Percentiles rank a stretch among this genome's conserved stretches.
Evolutionary conservation across 2,329 filamentous ascomycete species (phyloP).

Genomic region (Ophiocordyceps camponoti-saundersi): DNA sequence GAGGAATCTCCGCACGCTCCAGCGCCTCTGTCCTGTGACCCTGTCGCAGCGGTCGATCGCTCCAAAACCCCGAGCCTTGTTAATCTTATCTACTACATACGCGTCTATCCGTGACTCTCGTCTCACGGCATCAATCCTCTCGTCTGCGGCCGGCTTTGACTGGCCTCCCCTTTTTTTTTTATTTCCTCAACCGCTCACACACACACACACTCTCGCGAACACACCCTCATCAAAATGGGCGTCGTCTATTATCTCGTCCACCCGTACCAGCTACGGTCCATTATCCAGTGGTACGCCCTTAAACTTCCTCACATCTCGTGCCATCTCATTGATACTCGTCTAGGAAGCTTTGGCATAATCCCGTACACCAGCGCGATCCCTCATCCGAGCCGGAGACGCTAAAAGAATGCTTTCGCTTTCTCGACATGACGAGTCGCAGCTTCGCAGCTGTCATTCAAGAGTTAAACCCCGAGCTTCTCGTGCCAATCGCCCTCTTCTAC

Average conservation of each 20-base stretch:
- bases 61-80: too few species aligned
- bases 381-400: slow-evolving; percentile 58
- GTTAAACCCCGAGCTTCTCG: slow-evolving; percentile 80
- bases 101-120: too few species aligned
- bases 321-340: slow-evolving; percentile 5
- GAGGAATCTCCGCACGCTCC: background rate
- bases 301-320: background rate
- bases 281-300: slow-evolving; percentile 64
- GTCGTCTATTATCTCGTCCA: slow-evolving; percentile 59
- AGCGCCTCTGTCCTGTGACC: background rate
- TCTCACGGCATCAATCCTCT: background rate
- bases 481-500: slow-evolving; percentile 86
- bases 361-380: slow-evolving; percentile 69
- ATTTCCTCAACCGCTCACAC: too few species aligned
- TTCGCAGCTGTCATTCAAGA: slow-evolving; percentile 91
- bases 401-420: slow-evolving; percentile 69
- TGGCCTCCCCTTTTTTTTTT: background rate
- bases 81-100: too few species aligned
- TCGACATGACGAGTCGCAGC: slow-evolving; percentile 79
- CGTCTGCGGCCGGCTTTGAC: too few species aligned
- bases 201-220: background rate
- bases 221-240: slow-evolving; percentile 29
- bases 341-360: slow-evolving; percentile 95
- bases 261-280: slow-evolving; percentile 60
- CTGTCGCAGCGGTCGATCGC: background rate